Evolutionary conservation across 179 eudicot genomes (phyloP).

Genomic region (Corrigiola litoralis): DNA sequence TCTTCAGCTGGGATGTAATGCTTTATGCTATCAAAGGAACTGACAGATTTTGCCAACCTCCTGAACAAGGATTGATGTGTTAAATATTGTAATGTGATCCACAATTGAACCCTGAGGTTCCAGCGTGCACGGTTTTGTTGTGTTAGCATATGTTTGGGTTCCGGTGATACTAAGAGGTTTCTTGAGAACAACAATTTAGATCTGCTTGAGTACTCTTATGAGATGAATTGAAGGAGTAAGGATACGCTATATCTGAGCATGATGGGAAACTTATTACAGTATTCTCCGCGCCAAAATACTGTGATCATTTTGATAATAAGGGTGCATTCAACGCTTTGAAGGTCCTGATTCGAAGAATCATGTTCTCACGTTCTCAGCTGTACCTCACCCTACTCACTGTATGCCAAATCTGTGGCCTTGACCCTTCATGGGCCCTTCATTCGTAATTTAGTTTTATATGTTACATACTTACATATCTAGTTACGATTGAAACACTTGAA

Average conservation of each 20-base stretch:
- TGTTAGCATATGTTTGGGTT: neutral
- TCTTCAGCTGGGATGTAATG: neutral
- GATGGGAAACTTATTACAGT: slow-evolving; percentile 8
- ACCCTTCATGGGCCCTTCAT: no score
- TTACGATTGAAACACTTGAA: no score
- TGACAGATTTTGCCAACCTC: neutral
- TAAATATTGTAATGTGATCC: neutral
- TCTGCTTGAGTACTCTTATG: neutral
- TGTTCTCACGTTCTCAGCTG: neutral
- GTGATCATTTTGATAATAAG: neutral
- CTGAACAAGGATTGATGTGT: neutral
- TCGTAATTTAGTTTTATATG: no score
- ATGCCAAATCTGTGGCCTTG: no score
- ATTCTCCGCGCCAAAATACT: neutral
- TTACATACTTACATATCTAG: no score
- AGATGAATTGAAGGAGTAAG: slow-evolving; percentile 1
- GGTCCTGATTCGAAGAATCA: neutral
- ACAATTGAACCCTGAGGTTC: neutral
- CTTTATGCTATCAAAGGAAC: neutral
- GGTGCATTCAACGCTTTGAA: neutral
- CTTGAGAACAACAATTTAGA: neutral
- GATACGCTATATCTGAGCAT: slow-evolving; percentile 7
- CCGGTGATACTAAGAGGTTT: neutral
- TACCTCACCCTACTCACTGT: neutral
- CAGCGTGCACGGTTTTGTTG: neutral